A percentile compares a stretch with the other conserved stretches of the same genome.
phyloP scores from a whole-genome alignment of 768 basidiomycete genomes.

The Peribolospora baueri region DNA sequence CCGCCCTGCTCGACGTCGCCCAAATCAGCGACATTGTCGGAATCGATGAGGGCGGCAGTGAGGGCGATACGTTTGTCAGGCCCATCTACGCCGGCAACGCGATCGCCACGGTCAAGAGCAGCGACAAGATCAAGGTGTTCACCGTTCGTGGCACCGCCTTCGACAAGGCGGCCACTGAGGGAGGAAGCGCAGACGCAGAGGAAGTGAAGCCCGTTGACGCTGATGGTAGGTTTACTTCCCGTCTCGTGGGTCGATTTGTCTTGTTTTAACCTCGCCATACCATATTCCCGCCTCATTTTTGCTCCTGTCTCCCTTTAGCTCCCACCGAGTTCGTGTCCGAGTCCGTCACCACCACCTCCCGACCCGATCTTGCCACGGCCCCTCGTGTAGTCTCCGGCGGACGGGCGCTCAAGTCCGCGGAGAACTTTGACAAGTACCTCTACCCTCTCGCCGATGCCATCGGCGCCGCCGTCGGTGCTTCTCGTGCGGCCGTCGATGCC shows the following conservation, averaged over 20 bases:
- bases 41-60: constrained; percentile 4
- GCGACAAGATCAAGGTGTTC: constrained; percentile 70
- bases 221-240: neutral
- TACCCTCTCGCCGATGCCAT: constrained; percentile 81
- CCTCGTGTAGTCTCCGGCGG: constrained; percentile 81
- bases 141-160: constrained; percentile 85
- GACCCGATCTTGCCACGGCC: constrained; percentile 75
- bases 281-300: neutral
- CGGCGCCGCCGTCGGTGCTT: constrained; percentile 92
- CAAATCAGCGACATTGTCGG: constrained; percentile 22
- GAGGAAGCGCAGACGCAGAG: constrained; percentile 26
- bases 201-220: constrained; percentile 5
- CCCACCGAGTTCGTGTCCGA: constrained; percentile 22
- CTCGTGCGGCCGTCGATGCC: constrained; percentile 88
- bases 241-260: neutral
- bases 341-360: constrained; percentile 61
- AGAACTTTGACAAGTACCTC: constrained; percentile 64
- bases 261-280: too few relatives aligned
- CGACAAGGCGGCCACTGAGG: constrained; percentile 27
- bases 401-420: constrained; percentile 75
- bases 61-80: constrained; percentile 51
- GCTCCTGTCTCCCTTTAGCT: neutral
- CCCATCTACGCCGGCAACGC: constrained; percentile 98
- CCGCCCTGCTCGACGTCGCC: constrained; percentile 65
- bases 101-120: constrained; percentile 65